Evolutionary conservation across 768 basidiomycete genomes (phyloP), one percentile per base, ranked within the genome.

Genomic region (Saitozyma sp.): DNA sequence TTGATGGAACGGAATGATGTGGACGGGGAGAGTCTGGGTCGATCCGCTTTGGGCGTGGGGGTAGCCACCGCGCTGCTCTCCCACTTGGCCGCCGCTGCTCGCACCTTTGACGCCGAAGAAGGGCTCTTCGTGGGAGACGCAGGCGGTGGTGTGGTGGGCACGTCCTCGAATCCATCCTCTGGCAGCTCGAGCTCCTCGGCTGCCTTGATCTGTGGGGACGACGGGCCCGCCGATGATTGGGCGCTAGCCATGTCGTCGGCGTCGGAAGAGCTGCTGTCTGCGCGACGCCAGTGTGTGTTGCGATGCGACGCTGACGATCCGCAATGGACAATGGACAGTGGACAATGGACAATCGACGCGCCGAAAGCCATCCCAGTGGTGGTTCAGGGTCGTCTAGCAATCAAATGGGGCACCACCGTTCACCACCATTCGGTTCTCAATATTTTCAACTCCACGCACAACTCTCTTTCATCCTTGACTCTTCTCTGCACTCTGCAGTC

Each of bases 1-100:
- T 51, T 45, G 38, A 65, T 61, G 10, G 64, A 65, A 40, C 64
- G 19, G 39, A 65, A 65, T 6, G 64, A 65, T 9, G 53, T 41
- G 43, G 19, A 52, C 20, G 62, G 63, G n/a, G 62, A 63, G 38
- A 49, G 50, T 9, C 10, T 56, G 20, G 50, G 54, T 50, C 43
- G 57, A 38, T 37, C 54, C 14, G 55, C 29, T 29, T 29, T 51
- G 16, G 63, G 38, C 11, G 16, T 50, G 9, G 40, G 9, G 39
- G 49, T 61, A 17, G 58, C 20, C n/a, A 56, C 53, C n/a, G 64
- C 38, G 14, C 38, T 51, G 41, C 56, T 53, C 50, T 68, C 71
- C 50, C 65, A 70, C 63, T 65, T 64, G 3, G 72, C 72, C n/a
- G 72, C 72, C 9, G 69, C 69, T 11, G 73, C 69, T 61, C 56